A percentile compares a stretch with the other conserved stretches of the same genome.
Conservation (phyloP, 176 grass and related monocot species). For the Triticum urartu region DNA sequence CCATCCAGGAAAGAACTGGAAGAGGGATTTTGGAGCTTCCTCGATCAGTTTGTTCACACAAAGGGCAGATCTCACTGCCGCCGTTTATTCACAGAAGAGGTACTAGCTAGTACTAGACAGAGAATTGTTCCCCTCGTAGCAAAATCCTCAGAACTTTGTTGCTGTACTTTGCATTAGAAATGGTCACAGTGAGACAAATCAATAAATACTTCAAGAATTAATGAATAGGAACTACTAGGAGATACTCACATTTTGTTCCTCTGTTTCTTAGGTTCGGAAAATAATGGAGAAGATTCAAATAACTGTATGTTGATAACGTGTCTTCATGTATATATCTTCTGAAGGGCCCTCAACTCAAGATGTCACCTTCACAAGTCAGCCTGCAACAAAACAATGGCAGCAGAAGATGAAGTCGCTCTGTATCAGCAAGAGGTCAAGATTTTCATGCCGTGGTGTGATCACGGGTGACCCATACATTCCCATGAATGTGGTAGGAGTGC, state of each 20-base stretch:
- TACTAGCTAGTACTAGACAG: neutral
- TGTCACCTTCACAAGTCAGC: conserved; percentile 29
- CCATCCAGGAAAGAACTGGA: conserved; percentile 13
- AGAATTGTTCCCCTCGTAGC: neutral
- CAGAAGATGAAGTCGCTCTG: conserved; percentile 63
- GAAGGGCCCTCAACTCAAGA: conserved; percentile 38
- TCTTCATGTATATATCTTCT: neutral
- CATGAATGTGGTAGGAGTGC: conserved; percentile 51
- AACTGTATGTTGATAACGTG: neutral
- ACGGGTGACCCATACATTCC: conserved; percentile 65
- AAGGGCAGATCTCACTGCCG: neutral
- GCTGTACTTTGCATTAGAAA: neutral
- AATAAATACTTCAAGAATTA: neutral
- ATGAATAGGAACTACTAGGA: neutral
- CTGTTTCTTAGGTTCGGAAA: conserved; percentile 48
- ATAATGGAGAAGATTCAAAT: conserved; percentile 46
- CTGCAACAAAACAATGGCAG: conserved; percentile 49
- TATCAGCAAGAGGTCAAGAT: conserved; percentile 65
- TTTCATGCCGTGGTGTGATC: conserved; percentile 52
- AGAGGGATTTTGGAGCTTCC: conserved; percentile 33
- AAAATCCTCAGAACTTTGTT: neutral
- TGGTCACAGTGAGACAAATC: neutral
- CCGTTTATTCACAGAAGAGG: conserved; percentile 31
- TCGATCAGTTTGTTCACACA: conserved; percentile 33
- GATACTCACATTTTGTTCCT: conserved; percentile 8